Evolutionary conservation across 352 stramenopile genomes (phyloP).

Genomic region (Phytophthora fragariae): DNA sequence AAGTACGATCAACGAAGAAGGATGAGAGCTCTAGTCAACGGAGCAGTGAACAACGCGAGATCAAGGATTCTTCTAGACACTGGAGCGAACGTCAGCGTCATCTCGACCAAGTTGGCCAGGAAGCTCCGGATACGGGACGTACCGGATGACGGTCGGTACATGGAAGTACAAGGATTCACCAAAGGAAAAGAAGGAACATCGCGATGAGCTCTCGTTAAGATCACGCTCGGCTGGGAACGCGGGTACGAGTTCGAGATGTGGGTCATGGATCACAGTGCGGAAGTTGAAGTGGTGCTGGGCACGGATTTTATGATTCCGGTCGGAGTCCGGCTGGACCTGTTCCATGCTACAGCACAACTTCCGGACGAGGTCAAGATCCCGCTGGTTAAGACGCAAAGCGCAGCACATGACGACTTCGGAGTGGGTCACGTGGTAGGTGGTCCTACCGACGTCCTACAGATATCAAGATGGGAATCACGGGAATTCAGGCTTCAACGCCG

Average conservation of each 20-base stretch:
- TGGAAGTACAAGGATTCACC: neutral
- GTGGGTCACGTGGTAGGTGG: neutral
- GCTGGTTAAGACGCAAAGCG: conserved; percentile 3
- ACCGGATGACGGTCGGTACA: neutral
- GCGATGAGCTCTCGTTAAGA: neutral
- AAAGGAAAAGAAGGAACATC: neutral
- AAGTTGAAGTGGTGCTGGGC: conserved; percentile 1
- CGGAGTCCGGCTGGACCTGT: neutral
- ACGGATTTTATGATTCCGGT: neutral
- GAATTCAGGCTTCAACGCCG: conserved; percentile 11
- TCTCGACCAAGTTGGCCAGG: neutral
- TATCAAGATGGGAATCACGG: neutral
- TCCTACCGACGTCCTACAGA: neutral
- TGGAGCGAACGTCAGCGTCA: neutral
- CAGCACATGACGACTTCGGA: neutral
- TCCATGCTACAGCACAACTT: neutral
- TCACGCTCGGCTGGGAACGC: neutral
- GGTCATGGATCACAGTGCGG: conserved; percentile 8
- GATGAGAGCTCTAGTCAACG: neutral
- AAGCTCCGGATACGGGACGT: neutral
- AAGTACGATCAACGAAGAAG: neutral
- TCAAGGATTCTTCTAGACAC: neutral
- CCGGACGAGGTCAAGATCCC: conserved; percentile 9
- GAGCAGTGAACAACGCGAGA: neutral
- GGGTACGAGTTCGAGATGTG: neutral